Evolutionary conservation across 2,329 filamentous ascomycete genomes (phyloP), one percentile per base, ranked within the genome.

Genomic region (Diaporthe citri): DNA sequence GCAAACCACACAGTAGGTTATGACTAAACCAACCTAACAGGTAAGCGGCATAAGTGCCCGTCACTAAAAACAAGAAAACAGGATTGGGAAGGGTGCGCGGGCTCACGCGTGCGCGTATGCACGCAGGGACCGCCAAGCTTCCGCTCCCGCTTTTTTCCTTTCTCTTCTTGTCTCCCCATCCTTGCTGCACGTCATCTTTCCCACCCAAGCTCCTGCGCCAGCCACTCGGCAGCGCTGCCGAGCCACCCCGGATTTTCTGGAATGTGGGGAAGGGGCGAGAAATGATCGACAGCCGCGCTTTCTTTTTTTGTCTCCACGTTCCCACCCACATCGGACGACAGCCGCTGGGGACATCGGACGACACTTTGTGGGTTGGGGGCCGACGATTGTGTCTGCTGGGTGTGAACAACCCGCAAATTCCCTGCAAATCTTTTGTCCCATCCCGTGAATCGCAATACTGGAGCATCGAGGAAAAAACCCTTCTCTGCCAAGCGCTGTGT

Each of bases 41-140:
- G 59, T 64, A 67, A 67, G 62, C 62, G 46, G 46, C 46, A 67
- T 67, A 52, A 67, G 62, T 52, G 46, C 46, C 62, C 62, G 46
- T 67, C 46, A 39, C 46, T 67, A 67, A 67, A 67, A 67, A 5
- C n/a, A n/a, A 31, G 13, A 28, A 22, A 13, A 12, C 6, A 13
- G 39, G 25, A 41, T 5, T 6, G n/a, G 22, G 28, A n/a, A 22
- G 41, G 39, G 15, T 28, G 36, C 22, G 22, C 57, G 34, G 36
- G 39, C 41, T 34, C 43, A 39, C 13, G n/a, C 39, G 5, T 17
- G 31, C 34, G 31, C 41, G 46, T 36, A 67, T 67, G 64, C 64
- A 67, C 15, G 64, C n/a, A 67, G 64, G 64, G 64, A 67, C 64
- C 64, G 64, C 64, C 64, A 67, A 67, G 64, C 43, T 52, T 39